phyloP scores from a whole-genome alignment of 306 rosid species.

The Medicago ruthenica region DNA sequence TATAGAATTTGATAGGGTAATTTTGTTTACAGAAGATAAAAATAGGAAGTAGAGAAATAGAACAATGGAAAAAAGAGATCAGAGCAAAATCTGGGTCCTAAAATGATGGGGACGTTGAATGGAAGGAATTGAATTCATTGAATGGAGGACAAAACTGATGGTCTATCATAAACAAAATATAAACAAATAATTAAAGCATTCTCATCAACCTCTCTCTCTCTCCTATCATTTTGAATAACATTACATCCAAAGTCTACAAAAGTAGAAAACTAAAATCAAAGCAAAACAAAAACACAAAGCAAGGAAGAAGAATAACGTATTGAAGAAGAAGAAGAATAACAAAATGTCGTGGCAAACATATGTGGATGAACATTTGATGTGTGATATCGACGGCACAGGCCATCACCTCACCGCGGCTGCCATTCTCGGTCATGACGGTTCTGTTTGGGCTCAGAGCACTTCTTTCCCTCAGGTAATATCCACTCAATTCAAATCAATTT shows the following conservation, averaged over 20 bases:
- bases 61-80: background rate
- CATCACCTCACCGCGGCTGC: slow-evolving; percentile 82
- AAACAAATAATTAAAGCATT: background rate
- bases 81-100: slow-evolving; percentile 33
- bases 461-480: slow-evolving; percentile 74
- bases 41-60: background rate
- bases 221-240: slow-evolving; percentile 13
- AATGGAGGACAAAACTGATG: slow-evolving; percentile 14
- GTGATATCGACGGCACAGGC: slow-evolving; percentile 84
- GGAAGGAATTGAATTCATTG: slow-evolving; percentile 42
- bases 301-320: background rate
- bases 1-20: too few species aligned
- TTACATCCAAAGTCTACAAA: background rate
- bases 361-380: slow-evolving; percentile 96
- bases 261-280: background rate
- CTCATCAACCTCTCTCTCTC: background rate
- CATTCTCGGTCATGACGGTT: slow-evolving; percentile 80
- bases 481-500: background rate
- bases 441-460: slow-evolving; percentile 91
- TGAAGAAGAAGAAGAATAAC: background rate
- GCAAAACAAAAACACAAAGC: background rate
- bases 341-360: slow-evolving; percentile 97
- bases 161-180: background rate
- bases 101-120: slow-evolving; percentile 52
- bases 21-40: background rate